Base-by-base conservation (phyloP, 768 basidiomycete genomes). In the Mycena epipterygia region DNA sequence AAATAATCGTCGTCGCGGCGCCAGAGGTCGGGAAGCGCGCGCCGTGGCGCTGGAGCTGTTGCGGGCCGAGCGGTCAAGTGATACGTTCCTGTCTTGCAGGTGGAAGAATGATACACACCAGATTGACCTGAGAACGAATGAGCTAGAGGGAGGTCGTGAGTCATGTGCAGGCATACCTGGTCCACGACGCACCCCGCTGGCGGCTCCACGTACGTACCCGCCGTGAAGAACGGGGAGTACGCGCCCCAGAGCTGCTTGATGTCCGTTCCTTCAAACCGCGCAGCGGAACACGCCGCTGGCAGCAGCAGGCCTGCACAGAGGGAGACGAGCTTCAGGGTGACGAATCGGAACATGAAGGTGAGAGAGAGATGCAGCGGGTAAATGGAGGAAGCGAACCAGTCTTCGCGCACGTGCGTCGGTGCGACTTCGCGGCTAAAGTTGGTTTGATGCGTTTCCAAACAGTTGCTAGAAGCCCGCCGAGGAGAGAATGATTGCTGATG, bases 41-140 rank as follows among this genome's bases (percentile, higher is more conserved):
- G 3, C 94, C 94, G 75, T 96, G 95, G 9, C 95, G 86, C 79
- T 95, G 91, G 16, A 96, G 81, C 93, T 95, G 57, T 46, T 56
- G 25, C 19, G n/a, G n/a, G n/a, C n/a, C n/a, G n/a, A n/a, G n/a
- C n/a, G n/a, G n/a, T n/a, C n/a, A n/a, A n/a, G n/a, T n/a, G n/a
- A n/a, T n/a, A n/a, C n/a, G n/a, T n/a, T n/a, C n/a, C n/a, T n/a
- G n/a, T n/a, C n/a, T n/a, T n/a, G 29, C 46, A 17, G 48, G 25
- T 35, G 35, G 25, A 27, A n/a, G 5, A 48, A 37, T 37, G n/a
- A 1, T 32, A 79, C 89, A 65, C 76, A 91, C 90, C 52, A 91
- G 84, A 72, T 91, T 89, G 35, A 87, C 90, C 90, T 92, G 73
- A 23, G 21, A 41, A 52, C 27, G 65, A 30, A 29, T 46, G 7